phyloP scores from a whole-genome alignment of 192 early-diverging fungal species.

The Physocladia obscura region DNA sequence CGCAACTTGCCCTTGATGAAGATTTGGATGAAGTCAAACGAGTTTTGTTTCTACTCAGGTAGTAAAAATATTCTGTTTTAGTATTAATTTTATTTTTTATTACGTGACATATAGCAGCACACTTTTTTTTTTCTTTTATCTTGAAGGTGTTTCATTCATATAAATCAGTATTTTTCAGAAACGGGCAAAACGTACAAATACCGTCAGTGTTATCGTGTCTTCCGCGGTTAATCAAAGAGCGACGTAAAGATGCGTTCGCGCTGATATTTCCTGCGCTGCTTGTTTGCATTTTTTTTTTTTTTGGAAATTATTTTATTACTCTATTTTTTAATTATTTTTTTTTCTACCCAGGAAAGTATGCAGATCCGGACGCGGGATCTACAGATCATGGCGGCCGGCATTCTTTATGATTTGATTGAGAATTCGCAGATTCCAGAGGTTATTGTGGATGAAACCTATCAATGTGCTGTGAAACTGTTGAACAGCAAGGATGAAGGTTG shows the following conservation, averaged over 20 bases:
- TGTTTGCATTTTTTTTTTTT: too few species aligned
- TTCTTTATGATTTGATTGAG: conserved; percentile 29
- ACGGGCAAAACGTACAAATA: conserved; percentile 39
- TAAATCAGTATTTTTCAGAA: too few species aligned
- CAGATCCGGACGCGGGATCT: conserved; percentile 26
- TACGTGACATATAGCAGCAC: neutral
- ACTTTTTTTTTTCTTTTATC: neutral
- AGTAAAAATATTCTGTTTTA: neutral
- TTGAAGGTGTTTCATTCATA: too few species aligned
- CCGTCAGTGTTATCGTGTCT: conserved; percentile 35
- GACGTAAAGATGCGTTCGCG: conserved; percentile 22
- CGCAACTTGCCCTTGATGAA: conserved; percentile 41
- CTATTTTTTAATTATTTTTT: too few species aligned
- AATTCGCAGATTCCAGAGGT: conserved; percentile 23
- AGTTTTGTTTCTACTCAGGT: conserved; percentile 39
- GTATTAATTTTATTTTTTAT: neutral
- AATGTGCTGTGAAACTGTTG: conserved; percentile 34
- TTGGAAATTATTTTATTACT: too few species aligned
- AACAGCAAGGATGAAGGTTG: conserved; percentile 39
- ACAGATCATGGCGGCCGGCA: conserved; percentile 24
- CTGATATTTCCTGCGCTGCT: conserved; percentile 36
- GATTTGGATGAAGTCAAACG: conserved; percentile 45
- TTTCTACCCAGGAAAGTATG: conserved; percentile 29
- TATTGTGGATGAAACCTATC: conserved; percentile 20
- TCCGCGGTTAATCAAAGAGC: conserved; percentile 32